A percentile compares a stretch with the other conserved stretches of the same genome.
Conservation (phyloP, 1,284 basidiomycete species). For the Pseudozyma pruni region DNA sequence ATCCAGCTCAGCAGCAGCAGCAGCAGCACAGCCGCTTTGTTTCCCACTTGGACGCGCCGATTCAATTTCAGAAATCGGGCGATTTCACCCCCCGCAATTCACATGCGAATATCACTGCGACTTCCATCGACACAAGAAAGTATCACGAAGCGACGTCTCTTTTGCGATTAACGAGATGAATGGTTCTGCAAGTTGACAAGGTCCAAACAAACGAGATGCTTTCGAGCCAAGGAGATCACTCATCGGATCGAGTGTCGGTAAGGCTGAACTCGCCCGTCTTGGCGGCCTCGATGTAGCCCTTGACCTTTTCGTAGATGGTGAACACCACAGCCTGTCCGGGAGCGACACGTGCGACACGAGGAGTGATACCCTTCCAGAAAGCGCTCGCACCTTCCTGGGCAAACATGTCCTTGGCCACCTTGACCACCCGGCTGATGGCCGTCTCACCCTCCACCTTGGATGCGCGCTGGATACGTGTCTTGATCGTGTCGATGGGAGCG, state of each 20-base stretch:
- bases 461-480: conserved; percentile 85
- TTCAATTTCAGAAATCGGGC: too few species aligned
- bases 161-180: neutral
- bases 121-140: too few species aligned
- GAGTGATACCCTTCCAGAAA: conserved; percentile 88
- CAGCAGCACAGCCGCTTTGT: too few species aligned
- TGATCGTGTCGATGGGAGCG: conserved; percentile 97
- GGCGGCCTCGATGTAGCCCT: conserved; percentile 61
- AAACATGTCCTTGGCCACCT: conserved; percentile 92
- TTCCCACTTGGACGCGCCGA: too few species aligned
- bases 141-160: too few species aligned
- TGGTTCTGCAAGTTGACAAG: conserved; percentile 5
- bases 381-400: conserved; percentile 85
- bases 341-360: conserved; percentile 92
- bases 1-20: too few species aligned
- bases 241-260: conserved; percentile 57
- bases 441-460: conserved; percentile 80
- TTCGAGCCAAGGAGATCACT: conserved; percentile 24
- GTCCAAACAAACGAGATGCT: neutral
- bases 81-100: too few species aligned
- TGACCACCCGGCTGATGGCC: conserved; percentile 77
- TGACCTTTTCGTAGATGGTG: conserved; percentile 69
- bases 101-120: too few species aligned
- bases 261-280: conserved; percentile 60
- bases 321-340: conserved; percentile 75